Percentiles rank a stretch among this genome's conserved stretches.
These are phyloP conservation scores for Eutrema japonicum DNA, from an alignment of 345 rosid species.

Conservation along the genomic window DNA sequence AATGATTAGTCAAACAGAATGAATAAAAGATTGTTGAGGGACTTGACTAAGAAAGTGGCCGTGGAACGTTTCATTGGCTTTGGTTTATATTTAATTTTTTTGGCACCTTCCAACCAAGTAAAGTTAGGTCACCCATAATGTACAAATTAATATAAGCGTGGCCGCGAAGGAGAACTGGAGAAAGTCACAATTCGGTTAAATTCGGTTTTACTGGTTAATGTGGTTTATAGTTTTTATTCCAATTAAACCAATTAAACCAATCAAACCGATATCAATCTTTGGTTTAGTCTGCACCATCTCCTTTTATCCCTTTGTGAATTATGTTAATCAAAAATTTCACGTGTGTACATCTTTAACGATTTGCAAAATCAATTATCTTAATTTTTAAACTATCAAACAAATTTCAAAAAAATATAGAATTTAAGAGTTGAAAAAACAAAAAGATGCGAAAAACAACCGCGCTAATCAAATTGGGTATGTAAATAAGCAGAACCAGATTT, in stretches of 20 bases:
- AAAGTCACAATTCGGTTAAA: constrained; percentile 15
- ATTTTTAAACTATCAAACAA: too few relatives aligned
- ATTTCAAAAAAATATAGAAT: too few relatives aligned
- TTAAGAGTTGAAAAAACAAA: too few relatives aligned
- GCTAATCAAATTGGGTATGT: too few relatives aligned
- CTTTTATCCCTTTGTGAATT: neutral
- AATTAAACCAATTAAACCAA: too few relatives aligned
- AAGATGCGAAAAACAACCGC: too few relatives aligned
- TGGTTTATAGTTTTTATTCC: neutral
- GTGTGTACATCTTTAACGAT: too few relatives aligned
- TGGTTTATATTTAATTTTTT: constrained; percentile 1
- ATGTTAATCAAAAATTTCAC: neutral
- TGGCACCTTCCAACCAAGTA: constrained; percentile 16
- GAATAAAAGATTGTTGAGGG: constrained; percentile 54
- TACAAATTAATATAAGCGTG: constrained; percentile 12
- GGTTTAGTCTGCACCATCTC: neutral
- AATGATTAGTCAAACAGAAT: constrained; percentile 72
- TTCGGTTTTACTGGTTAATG: neutral
- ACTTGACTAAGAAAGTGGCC: constrained; percentile 72
- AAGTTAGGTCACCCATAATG: constrained; percentile 43
- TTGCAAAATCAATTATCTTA: too few relatives aligned
- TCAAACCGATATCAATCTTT: neutral
- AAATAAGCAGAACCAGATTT: too few relatives aligned
- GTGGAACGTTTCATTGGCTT: constrained; percentile 37
- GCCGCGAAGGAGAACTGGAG: constrained; percentile 2